phyloP scores from a whole-genome alignment of 768 basidiomycete species.

The Pholiota molesta region DNA sequence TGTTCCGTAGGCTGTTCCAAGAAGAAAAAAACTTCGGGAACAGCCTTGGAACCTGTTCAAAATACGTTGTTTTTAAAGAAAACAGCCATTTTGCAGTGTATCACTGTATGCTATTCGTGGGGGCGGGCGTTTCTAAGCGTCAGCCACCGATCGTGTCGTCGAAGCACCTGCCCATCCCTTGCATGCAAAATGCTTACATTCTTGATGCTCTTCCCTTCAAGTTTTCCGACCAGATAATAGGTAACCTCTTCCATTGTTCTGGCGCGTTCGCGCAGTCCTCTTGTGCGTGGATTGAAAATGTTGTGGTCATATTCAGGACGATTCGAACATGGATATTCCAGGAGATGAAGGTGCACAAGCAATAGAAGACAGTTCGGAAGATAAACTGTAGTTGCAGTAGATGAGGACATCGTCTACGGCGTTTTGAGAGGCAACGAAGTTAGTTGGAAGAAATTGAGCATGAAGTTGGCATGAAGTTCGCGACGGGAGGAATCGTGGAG shows the following conservation, averaged over 20 bases:
- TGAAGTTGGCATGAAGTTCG: too few relatives aligned
- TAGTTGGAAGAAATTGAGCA: too few relatives aligned
- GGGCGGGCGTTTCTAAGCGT: too few relatives aligned
- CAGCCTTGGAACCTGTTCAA: too few relatives aligned
- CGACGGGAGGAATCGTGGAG: background rate
- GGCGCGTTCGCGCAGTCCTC: constrained; percentile 52
- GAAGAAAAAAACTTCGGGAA: too few relatives aligned
- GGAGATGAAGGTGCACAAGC: constrained; percentile 54
- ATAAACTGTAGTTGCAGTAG: background rate
- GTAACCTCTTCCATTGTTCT: constrained; percentile 55
- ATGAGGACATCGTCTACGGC: background rate
- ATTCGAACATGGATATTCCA: constrained; percentile 51
- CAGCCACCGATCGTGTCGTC: too few relatives aligned
- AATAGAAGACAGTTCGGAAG: constrained; percentile 49
- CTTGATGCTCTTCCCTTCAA: constrained; percentile 41
- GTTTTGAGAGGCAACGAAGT: background rate
- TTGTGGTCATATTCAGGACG: constrained; percentile 52
- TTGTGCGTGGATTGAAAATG: constrained; percentile 45
- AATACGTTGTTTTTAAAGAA: too few relatives aligned
- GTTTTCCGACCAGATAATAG: constrained; percentile 49
- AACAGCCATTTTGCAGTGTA: background rate
- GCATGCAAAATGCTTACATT: constrained; percentile 21
- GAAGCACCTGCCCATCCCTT: background rate
- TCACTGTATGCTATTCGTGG: background rate
- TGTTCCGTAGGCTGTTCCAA: too few relatives aligned